Evolutionary conservation across 2,329 filamentous ascomycete genomes (phyloP).

Genomic region (Eutypa lata): DNA sequence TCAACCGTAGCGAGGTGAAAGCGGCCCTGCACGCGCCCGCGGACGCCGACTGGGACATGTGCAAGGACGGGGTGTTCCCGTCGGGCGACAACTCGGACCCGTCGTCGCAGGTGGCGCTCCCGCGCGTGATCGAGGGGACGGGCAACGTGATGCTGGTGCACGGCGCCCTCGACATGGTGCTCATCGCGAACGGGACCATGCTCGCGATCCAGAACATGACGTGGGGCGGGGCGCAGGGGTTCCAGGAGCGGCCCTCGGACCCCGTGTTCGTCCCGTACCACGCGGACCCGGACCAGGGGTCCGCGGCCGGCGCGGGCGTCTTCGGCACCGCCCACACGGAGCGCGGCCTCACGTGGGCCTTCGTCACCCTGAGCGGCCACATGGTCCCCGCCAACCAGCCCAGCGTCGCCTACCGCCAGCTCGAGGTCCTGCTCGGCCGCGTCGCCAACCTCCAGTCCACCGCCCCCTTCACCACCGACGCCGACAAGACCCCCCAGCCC

Average conservation of each 20-base stretch:
- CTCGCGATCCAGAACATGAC: constrained; percentile 76
- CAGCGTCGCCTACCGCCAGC: constrained; percentile 60
- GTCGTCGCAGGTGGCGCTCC: constrained; percentile 55
- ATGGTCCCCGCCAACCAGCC: constrained; percentile 64
- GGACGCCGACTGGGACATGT: constrained; percentile 51
- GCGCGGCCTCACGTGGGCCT: constrained; percentile 67
- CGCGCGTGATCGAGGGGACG: constrained; percentile 66
- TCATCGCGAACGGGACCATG: constrained; percentile 63
- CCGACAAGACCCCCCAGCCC: too few species aligned
- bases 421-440: constrained; percentile 71
- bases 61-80: constrained; percentile 39
- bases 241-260: constrained; percentile 54
- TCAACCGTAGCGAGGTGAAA: constrained; percentile 22
- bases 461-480: neutral
- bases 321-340: constrained; percentile 70
- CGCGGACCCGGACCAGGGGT: constrained; percentile 35
- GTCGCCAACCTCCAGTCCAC: constrained; percentile 37
- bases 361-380: constrained; percentile 61
- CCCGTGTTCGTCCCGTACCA: constrained; percentile 67
- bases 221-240: constrained; percentile 66
- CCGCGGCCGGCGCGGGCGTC: constrained; percentile 56
- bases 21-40: constrained; percentile 26
- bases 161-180: constrained; percentile 63
- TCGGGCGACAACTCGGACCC: constrained; percentile 46
- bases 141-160: constrained; percentile 69